These are phyloP conservation scores for Eucalyptus erythrocorys DNA, from an alignment of 345 rosid genomes.

Conservation along the genomic window DNA sequence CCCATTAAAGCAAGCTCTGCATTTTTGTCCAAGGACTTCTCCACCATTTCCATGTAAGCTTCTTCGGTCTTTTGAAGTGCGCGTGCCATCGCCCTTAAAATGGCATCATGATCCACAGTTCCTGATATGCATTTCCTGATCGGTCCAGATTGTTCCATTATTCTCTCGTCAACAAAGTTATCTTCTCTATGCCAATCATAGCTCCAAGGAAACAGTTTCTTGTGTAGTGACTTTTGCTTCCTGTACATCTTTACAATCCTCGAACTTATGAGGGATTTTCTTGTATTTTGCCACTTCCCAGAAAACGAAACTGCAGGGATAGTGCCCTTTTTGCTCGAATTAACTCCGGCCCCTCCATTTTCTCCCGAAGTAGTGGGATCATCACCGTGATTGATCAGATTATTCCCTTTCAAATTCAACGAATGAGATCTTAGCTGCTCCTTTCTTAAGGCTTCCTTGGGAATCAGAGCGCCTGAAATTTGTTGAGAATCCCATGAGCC, in stretches of 20 bases:
- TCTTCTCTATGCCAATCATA: conserved; percentile 97
- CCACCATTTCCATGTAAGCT: conserved; percentile 93
- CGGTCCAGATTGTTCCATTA: conserved; percentile 49
- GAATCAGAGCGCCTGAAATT: conserved; percentile 9
- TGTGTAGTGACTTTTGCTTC: conserved; percentile 83
- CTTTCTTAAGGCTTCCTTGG: conserved; percentile 1
- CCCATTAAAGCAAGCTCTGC: conserved; percentile 98
- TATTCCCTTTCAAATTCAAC: conserved; percentile 16
- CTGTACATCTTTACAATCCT: conserved; percentile 57
- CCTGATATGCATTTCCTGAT: conserved; percentile 84
- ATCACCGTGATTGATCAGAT: conserved; percentile 24
- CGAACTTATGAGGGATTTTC: conserved; percentile 47
- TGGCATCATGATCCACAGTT: conserved; percentile 63
- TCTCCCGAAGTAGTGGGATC: conserved; percentile 79
- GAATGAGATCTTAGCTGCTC: conserved; percentile 10
- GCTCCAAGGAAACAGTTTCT: conserved; percentile 94
- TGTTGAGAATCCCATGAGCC: conserved; percentile 11
- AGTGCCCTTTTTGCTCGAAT: conserved; percentile 13
- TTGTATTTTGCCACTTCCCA: conserved; percentile 35
- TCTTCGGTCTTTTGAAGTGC: conserved; percentile 71
- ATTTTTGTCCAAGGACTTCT: conserved; percentile 67
- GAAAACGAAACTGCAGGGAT: conserved; percentile 17
- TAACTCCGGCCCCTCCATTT: conserved; percentile 30
- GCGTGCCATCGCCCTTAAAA: conserved; percentile 73
- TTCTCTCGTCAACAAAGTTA: conserved; percentile 44